Percentiles rank a stretch among this genome's conserved stretches.
Conservation (phyloP, 2,329 filamentous ascomycete genomes). For the Aspergillus viridinutans region DNA sequence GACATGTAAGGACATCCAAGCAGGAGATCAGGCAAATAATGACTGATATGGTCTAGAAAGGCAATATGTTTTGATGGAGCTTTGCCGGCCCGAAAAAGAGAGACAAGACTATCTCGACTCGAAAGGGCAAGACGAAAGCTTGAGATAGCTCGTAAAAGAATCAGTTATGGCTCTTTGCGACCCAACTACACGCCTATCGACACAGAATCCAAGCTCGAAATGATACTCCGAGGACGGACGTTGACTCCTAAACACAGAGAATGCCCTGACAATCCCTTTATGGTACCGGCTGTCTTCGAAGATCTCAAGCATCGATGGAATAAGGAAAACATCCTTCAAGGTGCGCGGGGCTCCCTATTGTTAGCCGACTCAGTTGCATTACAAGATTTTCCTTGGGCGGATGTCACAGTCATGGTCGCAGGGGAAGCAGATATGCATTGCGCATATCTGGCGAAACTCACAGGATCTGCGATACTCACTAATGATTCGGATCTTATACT, state of each 20-base stretch:
- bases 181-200: slow-evolving; percentile 4
- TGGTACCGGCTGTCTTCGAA: slow-evolving; percentile 74
- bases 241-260: slow-evolving; percentile 24
- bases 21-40: slow-evolving; percentile 3
- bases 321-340: slow-evolving; percentile 19
- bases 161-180: slow-evolving; percentile 23
- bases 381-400: slow-evolving; percentile 29
- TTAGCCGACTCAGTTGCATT: slow-evolving; percentile 25
- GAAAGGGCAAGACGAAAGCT: slow-evolving; percentile 56
- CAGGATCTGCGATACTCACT: slow-evolving; percentile 63
- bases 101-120: slow-evolving; percentile 59
- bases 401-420: slow-evolving; percentile 58
- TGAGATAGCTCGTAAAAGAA: slow-evolving; percentile 44
- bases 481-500: slow-evolving; percentile 84
- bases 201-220: slow-evolving; percentile 12
- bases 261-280: slow-evolving; percentile 60
- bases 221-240: slow-evolving; percentile 24
- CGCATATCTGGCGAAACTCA: slow-evolving; percentile 57
- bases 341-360: slow-evolving; percentile 8
- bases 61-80: slow-evolving; percentile 83
- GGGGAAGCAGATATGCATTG: slow-evolving; percentile 85
- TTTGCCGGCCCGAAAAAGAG: slow-evolving; percentile 64
- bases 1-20: slow-evolving; percentile 63
- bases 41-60: slow-evolving; percentile 42
- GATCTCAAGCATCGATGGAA: slow-evolving; percentile 52